Evolutionary conservation across 1,284 basidiomycete species (phyloP), one percentile per base, ranked within the genome.

Genomic region (Naganishia albida): DNA sequence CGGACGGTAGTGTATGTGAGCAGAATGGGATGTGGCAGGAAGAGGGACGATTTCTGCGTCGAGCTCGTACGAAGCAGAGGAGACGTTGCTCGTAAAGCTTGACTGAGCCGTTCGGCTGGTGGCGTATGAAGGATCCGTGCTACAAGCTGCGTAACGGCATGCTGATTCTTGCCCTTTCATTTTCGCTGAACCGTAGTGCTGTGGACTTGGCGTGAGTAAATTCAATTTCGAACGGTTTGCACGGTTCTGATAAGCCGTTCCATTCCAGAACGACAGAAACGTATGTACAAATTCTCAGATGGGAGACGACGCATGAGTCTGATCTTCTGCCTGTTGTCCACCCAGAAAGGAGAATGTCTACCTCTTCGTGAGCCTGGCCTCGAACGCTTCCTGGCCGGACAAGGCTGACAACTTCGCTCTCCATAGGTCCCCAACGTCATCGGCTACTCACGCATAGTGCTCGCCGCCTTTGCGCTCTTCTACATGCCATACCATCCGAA

Each of bases 401-500:
- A n/a, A 15, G 13, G 13, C 39, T 40, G 2, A 54, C 46, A 16
- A 3, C 16, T 12, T 10, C 12, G 23, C 13, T 25, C 15, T 23
- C n/a, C n/a, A n/a, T 8, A 68, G 67, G 52, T 69, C 30, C 94
- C 95, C 63, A 99, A 99, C 80, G 83, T 99, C 74, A 97, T 99
- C 78, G 94, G 94, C 30, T 99, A 99, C 79, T 84, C 88, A 20
- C 89, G 96, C 56, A 84, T 99, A 72, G 84, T 99, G 70, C 85
- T 97, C 48, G 96, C 95, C 10, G 96, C 87, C 0, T 80, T 94
- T 26, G 88, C 93, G 7, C 83, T 99, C 30, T 88, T 91, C 79
- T 96, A 86, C 78, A 99, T 99, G 95, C 90, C 87, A 73, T 89
- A 88, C 68, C 90, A 97, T 77, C 96, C 96, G 8, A 92, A 90